Conservation (phyloP, 768 basidiomycete species). For the Pholiota microspora region DNA sequence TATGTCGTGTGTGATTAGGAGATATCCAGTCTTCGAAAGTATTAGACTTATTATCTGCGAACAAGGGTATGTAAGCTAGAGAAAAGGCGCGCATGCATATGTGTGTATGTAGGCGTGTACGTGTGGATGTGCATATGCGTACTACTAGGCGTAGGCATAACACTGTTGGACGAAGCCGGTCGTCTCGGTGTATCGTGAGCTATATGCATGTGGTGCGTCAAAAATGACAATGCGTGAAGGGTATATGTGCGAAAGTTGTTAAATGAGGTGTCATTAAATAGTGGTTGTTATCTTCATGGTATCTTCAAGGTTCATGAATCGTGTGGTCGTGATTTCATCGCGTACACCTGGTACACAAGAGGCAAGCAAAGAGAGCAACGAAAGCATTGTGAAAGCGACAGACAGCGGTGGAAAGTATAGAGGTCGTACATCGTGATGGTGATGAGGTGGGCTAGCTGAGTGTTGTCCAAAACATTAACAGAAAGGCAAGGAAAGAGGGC, state of each 20-base stretch:
- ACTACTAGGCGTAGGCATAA: slow-evolving; percentile 1
- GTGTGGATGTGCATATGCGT: no score
- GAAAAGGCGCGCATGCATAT: background rate
- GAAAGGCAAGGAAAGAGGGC: background rate
- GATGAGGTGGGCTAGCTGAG: no score
- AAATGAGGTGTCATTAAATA: background rate
- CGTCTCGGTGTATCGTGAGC: slow-evolving; percentile 11
- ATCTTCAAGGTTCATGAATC: slow-evolving; percentile 11
- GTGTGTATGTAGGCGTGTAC: background rate
- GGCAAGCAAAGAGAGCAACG: background rate
- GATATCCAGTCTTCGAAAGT: background rate
- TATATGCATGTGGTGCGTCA: background rate
- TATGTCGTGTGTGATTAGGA: background rate
- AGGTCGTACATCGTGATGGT: background rate
- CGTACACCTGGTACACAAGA: background rate
- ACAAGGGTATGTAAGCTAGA: background rate
- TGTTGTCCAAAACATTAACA: no score
- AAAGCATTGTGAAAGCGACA: background rate
- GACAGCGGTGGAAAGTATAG: background rate
- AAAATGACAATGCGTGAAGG: background rate
- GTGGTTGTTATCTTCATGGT: slow-evolving; percentile 1
- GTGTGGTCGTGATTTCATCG: background rate
- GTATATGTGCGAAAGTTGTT: background rate
- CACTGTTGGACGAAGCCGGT: slow-evolving; percentile 19
- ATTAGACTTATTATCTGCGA: background rate